These are phyloP conservation scores for Chaetothyriales sp. DNA, from an alignment of 2,329 filamentous ascomycete species.

Conservation along the genomic window DNA sequence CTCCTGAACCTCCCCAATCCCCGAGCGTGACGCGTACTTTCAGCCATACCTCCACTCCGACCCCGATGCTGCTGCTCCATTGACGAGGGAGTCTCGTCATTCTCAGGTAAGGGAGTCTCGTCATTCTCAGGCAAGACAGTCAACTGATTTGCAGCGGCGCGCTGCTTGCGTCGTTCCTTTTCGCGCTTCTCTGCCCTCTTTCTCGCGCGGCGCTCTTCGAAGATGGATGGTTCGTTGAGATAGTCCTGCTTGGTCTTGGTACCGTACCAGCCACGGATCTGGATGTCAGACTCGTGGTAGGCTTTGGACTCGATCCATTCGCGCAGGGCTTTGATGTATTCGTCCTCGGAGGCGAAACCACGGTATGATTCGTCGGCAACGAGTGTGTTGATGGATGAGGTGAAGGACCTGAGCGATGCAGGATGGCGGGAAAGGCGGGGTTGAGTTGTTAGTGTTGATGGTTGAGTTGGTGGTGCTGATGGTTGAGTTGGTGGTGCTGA, in stretches of 20 bases:
- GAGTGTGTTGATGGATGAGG: conserved; percentile 36
- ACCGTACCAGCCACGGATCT: conserved; percentile 11
- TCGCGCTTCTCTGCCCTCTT: not conserved
- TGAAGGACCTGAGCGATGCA: conserved; percentile 26
- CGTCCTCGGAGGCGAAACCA: conserved; percentile 10
- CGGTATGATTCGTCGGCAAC: conserved; percentile 9
- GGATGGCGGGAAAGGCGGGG: not conserved
- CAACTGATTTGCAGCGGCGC: not conserved
- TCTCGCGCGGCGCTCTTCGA: not conserved
- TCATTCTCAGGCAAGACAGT: not conserved
- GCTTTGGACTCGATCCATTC: conserved; percentile 10
- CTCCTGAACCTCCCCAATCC: not conserved
- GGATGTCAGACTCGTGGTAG: conserved; percentile 7
- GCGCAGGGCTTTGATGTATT: conserved; percentile 8
- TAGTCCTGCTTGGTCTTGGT: conserved; percentile 9
- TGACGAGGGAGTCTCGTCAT: not conserved
- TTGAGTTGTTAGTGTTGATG: no score
- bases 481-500: no score
- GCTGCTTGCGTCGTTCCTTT: not conserved
- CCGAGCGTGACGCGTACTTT: not conserved
- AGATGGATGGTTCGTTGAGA: conserved; percentile 3
- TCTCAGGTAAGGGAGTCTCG: not conserved
- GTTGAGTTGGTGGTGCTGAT: no score
- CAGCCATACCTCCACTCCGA: not conserved
- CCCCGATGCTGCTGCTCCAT: not conserved